These are phyloP conservation scores for Xylaria castorea DNA, from an alignment of 495 filamentous ascomycete genomes.

Conservation along the genomic window DNA sequence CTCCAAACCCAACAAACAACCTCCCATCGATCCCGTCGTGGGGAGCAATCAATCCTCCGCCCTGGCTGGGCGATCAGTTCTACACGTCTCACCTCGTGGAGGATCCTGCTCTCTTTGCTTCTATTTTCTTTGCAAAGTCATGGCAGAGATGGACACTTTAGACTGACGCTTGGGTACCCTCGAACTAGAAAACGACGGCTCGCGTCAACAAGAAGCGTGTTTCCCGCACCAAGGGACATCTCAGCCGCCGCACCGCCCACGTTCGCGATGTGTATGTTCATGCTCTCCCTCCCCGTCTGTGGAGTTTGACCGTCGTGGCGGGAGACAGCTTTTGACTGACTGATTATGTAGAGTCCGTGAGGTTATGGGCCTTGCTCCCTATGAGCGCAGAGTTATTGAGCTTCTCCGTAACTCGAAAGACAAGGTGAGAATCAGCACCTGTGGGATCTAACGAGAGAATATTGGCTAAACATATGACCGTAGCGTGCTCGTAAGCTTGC, in stretches of 20 bases:
- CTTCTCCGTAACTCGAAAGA: slow-evolving; percentile 98
- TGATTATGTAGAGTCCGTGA: slow-evolving; percentile 83
- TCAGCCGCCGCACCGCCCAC: slow-evolving; percentile 92
- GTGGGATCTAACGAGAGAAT: background rate
- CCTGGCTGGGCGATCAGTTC: slow-evolving; percentile 32
- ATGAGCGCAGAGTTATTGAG: slow-evolving; percentile 98
- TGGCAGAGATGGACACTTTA: slow-evolving; percentile 47
- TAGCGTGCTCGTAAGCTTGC: slow-evolving; percentile 94
- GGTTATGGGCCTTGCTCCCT: slow-evolving; percentile 91
- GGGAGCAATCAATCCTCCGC: slow-evolving; percentile 3
- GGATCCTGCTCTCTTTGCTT: slow-evolving; percentile 58
- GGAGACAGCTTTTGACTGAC: background rate
- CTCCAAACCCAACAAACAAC: slow-evolving; percentile 20
- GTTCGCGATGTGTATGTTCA: slow-evolving; percentile 60
- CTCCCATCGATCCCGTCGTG: slow-evolving; percentile 11
- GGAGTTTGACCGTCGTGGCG: background rate
- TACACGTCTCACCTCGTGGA: slow-evolving; percentile 66
- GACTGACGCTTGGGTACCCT: slow-evolving; percentile 35
- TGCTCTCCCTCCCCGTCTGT: background rate
- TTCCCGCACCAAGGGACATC: slow-evolving; percentile 87
- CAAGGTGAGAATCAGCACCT: slow-evolving; percentile 54
- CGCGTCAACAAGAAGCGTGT: slow-evolving; percentile 84
- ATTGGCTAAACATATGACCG: background rate
- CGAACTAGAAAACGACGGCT: slow-evolving; percentile 82
- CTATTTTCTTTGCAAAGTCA: slow-evolving; percentile 31